Base-by-base conservation (phyloP, 805 yeast species). In the Saccharomycopsis schoenii region DNA sequence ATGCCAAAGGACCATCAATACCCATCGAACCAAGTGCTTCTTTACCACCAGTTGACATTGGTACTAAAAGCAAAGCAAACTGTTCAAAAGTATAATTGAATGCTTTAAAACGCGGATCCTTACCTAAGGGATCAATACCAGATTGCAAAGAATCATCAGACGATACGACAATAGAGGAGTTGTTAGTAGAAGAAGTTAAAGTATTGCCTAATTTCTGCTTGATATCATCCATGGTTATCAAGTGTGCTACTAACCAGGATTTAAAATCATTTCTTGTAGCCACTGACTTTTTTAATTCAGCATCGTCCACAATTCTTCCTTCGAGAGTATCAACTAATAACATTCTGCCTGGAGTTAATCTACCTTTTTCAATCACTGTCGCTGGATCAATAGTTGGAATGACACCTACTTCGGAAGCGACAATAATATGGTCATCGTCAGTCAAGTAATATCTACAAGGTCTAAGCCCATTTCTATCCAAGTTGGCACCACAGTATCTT, bases 21-120 rank as follows among this genome's bases (percentile, higher is more conserved):
- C 99, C 99, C 99, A 93, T 93, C 19, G 97, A 92, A 17, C 99
- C 98, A 59, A 93, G 80, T 12, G 97, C 91, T 76, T 93, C 99
- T 71, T 92, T 93, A 64, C 93, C 97, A 67, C 83, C 86, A 47
- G 80, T 70, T 51, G 96, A 97, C 99, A 93, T 94, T 64, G 98
- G 98, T 8, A 88, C 94, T 67, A 93, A 77, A 51, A 94, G 76
- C 60, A 89, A 73, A 50, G 89, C 81, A 63, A 92, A 80, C 75
- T 93, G 98, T 76, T 93, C 99, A 69, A 86, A 86, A n/a, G 97
- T 87, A 78, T 91, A 93, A 60, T 97, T 97, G 70, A 88, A 88
- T 1, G 97, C 93, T 62, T 83, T 76, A 64, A 93, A 78, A 67
- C 94, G 80, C 50, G 96, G 89, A 71, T 94, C 97, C 52, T 83